A percentile compares a stretch with the other conserved stretches of the same genome.
These are phyloP conservation scores for Trypanosomatidae sp. DNA, from an alignment of 208 protist genomes.

Conservation along the genomic window DNA sequence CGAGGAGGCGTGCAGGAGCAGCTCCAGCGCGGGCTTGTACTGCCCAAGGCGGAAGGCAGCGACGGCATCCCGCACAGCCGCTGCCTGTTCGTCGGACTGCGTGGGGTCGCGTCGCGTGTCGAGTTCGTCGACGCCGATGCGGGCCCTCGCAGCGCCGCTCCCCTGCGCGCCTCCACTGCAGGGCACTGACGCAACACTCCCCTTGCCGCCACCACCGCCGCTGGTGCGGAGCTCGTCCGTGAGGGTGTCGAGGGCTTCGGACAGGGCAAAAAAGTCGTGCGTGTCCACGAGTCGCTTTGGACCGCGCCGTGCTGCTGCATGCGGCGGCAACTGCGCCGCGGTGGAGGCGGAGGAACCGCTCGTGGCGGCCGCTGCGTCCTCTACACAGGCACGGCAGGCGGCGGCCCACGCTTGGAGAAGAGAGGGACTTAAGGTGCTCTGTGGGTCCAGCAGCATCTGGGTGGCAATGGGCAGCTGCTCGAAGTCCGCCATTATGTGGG, in stretches of 20 bases:
- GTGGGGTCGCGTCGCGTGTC: not conserved
- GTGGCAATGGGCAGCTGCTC: too few relatives aligned
- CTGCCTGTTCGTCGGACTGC: constrained; percentile 27
- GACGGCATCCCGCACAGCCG: constrained; percentile 13
- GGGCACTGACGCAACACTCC: too few relatives aligned
- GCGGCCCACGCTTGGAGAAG: constrained; percentile 6
- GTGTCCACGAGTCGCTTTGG: constrained; percentile 17
- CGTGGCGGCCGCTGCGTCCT: not conserved
- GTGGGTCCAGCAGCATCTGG: constrained; percentile 19
- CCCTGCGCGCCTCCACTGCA: too few relatives aligned
- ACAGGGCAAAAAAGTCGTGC: constrained; percentile 57
- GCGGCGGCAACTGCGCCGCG: not conserved
- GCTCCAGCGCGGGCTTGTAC: too few relatives aligned
- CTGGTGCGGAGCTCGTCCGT: constrained; percentile 19
- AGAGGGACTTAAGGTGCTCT: not conserved
- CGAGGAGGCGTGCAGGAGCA: constrained; percentile 12
- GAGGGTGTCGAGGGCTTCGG: constrained; percentile 49
- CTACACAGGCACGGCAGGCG: not conserved
- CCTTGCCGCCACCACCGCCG: too few relatives aligned
- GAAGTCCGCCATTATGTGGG: too few relatives aligned
- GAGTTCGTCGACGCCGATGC: not conserved
- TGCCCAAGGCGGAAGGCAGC: too few relatives aligned
- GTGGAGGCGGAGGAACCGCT: too few relatives aligned
- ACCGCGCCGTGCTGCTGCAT: constrained; percentile 4
- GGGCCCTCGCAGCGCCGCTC: not conserved